Evolutionary conservation across 2,329 filamentous ascomycete species (phyloP), one percentile per base, ranked within the genome.

Genomic region (Neopestalotiopsis clavispora): DNA sequence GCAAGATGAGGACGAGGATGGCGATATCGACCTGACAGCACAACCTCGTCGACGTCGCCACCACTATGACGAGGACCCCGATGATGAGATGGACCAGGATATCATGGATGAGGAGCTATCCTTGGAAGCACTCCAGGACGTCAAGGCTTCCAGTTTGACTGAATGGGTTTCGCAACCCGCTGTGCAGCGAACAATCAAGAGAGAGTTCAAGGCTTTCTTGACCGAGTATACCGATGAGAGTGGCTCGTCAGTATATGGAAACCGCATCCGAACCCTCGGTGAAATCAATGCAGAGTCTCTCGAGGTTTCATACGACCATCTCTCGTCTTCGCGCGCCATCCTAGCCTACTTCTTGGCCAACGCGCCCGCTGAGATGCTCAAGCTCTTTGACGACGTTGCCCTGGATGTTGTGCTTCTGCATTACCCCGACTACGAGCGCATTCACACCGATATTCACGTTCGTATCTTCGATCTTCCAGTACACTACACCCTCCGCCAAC

Each of bases 401-500:
- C 95, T 99, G 89, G 96, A 99, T 72, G 95, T 97, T 49, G 95
- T 97, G 4, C 89, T 98, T 28, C 90, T 98, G 67, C 94, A 98
- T 80, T 99, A 98, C 81, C 95, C 95, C 1, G 95, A 98, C 80
- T 99, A 99, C 80, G 94, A 97, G 79, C 93, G 94, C 71, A 99
- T 99, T 75, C 96, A 98, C 81, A 93, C 94, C 34, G 96, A 99
- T 80, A 97, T 99, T 66, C 96, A 99, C 78, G 95, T 99, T 67
- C 94, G 96, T 70, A 97, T 99, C 77, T 95, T 94, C 28, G 95
- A 98, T 75, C 86, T 99, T 17, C 97, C 96, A 4, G 93, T 98
- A 38, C 93, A 95, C 76, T 98, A 98, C 81, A 99, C 96, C 2
- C 89, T 99, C 63, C 94, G 96, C 64, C 95, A 99, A 80, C 87